Base-by-base conservation (phyloP, 1,284 basidiomycete genomes). In the Hemileia vastatrix region DNA sequence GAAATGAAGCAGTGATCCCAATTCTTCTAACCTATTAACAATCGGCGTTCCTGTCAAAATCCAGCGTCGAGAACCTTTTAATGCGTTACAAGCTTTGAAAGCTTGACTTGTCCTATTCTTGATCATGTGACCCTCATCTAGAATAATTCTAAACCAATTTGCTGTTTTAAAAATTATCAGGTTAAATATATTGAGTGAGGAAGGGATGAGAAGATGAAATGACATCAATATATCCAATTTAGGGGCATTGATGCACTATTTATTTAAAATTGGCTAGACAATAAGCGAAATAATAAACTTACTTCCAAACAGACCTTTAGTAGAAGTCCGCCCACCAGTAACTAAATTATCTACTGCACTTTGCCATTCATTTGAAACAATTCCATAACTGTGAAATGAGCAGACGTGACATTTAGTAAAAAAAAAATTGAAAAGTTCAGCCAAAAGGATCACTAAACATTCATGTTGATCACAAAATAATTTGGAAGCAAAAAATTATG, bases 11-110 rank as follows among this genome's bases (percentile, higher is more conserved):
- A 60, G 24, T 5, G 48, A 21, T n/a, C 15, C 49, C 27, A 66
- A 23, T 45, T 63, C 56, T 4, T 21, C 58, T 6, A 65, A 65
- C 49, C 86, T 84, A 74, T 98, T 98, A 64, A 97, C 90, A 66
- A 98, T 97, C 0, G 94, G 94, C 8, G 94, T 97, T 32, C 91
- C 88, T 3, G 91, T 95, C 11, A 96, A 83, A 3, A 89, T 89
- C 94, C 94, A 98, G 66, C 89, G 81, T 40, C 89, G 80, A 64
- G 85, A 80, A 2, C 88, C 87, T 52, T 82, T 82, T 5, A 98
- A 80, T 6, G 87, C 87, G 73, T 87, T 96, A 53, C 88, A 88
- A 1, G 94, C 91, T 69, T 88, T 90, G 0, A 94, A 90, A 8
- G 88, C 88, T 73, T 90, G 87, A 65, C 92, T 95, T 1, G 83